Percentiles rank a stretch among this genome's conserved stretches.
Evolutionary conservation across 1,284 basidiomycete genomes (phyloP).

Genomic region (Grifola frondosa): DNA sequence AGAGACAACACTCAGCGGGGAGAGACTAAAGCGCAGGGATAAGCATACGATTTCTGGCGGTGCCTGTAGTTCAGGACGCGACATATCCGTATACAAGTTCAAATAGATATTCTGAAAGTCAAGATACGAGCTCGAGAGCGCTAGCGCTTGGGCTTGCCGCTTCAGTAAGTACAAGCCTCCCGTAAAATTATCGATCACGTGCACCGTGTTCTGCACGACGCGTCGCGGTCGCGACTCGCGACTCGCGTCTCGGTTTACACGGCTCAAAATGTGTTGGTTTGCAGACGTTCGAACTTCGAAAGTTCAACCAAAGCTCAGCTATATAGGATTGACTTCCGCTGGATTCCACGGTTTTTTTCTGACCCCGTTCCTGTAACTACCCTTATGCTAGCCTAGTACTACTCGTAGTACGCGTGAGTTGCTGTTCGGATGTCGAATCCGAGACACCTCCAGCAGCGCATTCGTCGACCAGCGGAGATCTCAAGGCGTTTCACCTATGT

Average conservation of each 20-base stretch:
- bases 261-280: not conserved
- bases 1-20: constrained; percentile 1
- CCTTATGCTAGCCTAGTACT: no score
- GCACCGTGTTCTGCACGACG: not conserved
- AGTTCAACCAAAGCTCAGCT: not conserved
- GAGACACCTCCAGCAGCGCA: no score
- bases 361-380: no score
- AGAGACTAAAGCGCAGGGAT: constrained; percentile 5
- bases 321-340: not conserved
- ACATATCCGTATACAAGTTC: constrained; percentile 55
- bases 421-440: no score
- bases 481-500: no score
- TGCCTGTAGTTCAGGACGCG: constrained; percentile 91
- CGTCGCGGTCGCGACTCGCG: not conserved
- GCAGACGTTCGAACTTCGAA: not conserved
- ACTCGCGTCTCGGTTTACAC: not conserved
- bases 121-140: no score
- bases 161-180: no score
- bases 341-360: no score
- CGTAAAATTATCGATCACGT: constrained; percentile 14
- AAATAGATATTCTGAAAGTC: no score
- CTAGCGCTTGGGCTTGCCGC: no score
- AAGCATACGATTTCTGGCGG: constrained; percentile 91
- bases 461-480: no score
- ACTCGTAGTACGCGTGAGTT: no score